These are phyloP conservation scores for Otatea glauca DNA, from an alignment of 176 grass and related monocot species.

Conservation along the genomic window DNA sequence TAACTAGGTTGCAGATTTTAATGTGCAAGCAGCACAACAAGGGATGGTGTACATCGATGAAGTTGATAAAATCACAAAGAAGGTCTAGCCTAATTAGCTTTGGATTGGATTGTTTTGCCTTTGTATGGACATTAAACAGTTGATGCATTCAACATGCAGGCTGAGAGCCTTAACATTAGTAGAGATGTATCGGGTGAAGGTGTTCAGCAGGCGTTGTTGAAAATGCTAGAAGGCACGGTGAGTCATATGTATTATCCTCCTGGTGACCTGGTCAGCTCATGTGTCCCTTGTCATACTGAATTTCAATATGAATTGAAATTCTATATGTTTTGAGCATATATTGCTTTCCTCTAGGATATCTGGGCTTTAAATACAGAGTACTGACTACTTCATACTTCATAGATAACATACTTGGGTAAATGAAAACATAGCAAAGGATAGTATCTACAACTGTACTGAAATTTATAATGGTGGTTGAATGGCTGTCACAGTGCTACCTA, in stretches of 20 bases:
- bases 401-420: constrained; percentile 22
- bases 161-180: constrained; percentile 98
- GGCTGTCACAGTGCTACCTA: background rate
- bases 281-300: constrained; percentile 24
- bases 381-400: background rate
- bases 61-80: constrained; percentile 99
- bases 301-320: background rate
- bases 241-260: constrained; percentile 44
- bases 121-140: constrained; percentile 37
- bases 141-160: constrained; percentile 56
- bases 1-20: constrained; percentile 94
- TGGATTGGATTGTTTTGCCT: constrained; percentile 21
- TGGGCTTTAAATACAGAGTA: background rate
- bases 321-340: constrained; percentile 6
- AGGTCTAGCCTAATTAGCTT: constrained; percentile 52
- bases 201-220: constrained; percentile 95
- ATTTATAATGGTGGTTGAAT: constrained; percentile 21
- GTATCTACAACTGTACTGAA: background rate
- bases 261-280: constrained; percentile 2
- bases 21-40: constrained; percentile 99
- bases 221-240: constrained; percentile 99
- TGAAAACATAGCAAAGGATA: background rate
- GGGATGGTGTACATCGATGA: constrained; percentile 99
- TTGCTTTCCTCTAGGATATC: background rate
- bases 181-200: constrained; percentile 99